phyloP scores from a whole-genome alignment of 1,284 basidiomycete genomes.

The Ustilago xerochloae region DNA sequence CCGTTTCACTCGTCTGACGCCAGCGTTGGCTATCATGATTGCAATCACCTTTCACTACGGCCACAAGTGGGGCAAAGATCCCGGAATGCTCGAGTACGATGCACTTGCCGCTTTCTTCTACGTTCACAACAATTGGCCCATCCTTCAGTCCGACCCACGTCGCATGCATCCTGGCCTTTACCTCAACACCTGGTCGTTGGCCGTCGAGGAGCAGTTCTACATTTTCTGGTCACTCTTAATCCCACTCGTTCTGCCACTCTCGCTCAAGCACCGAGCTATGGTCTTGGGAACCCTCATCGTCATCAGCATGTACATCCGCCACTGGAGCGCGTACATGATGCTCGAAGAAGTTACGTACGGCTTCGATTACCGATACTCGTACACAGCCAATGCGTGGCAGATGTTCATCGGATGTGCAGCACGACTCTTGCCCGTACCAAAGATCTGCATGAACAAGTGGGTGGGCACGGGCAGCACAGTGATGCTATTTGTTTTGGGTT shows the following conservation, averaged over 20 bases:
- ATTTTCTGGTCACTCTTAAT: slow-evolving; percentile 45
- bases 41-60: slow-evolving; percentile 10
- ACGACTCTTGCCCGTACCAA: slow-evolving; percentile 22
- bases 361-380: slow-evolving; percentile 38
- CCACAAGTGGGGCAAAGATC: not conserved
- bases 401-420: slow-evolving; percentile 41
- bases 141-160: slow-evolving; percentile 2
- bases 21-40: slow-evolving; percentile 23
- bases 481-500: slow-evolving; percentile 14
- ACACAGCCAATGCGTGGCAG: slow-evolving; percentile 31
- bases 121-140: slow-evolving; percentile 28
- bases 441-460: slow-evolving; percentile 13
- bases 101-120: slow-evolving; percentile 29
- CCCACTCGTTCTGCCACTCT: slow-evolving; percentile 25
- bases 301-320: slow-evolving; percentile 21
- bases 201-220: slow-evolving; percentile 49
- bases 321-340: slow-evolving; percentile 21
- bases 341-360: slow-evolving; percentile 24
- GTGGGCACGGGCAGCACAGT: slow-evolving; percentile 21
- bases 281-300: slow-evolving; percentile 19
- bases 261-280: slow-evolving; percentile 11
- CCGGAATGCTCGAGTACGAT: slow-evolving; percentile 5
- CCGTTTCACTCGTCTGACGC: slow-evolving; percentile 30
- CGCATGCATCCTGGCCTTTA: slow-evolving; percentile 34
- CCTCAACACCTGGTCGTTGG: slow-evolving; percentile 44